These are phyloP conservation scores for Jaminaea rosea DNA, from an alignment of 1,284 basidiomycete species.

Conservation along the genomic window DNA sequence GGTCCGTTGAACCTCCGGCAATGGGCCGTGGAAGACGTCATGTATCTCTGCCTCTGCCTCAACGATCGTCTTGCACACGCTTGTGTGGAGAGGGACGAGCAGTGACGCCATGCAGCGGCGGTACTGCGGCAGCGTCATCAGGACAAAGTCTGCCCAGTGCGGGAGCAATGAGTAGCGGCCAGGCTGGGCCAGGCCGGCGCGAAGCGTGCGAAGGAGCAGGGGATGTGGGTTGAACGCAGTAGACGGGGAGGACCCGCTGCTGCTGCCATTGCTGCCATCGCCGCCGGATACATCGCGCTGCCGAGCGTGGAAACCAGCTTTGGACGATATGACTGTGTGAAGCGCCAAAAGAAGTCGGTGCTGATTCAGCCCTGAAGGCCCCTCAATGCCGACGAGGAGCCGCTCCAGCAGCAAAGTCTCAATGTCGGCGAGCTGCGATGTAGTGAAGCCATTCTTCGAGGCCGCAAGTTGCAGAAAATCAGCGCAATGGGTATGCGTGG, in stretches of 20 bases:
- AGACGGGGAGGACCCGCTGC: background rate
- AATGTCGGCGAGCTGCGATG: conserved; percentile 52
- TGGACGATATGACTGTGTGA: conserved; percentile 57
- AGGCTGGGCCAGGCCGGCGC: conserved; percentile 65
- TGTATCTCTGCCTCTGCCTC: background rate
- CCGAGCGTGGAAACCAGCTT: conserved; percentile 3
- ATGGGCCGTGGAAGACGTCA: no score
- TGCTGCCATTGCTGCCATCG: background rate
- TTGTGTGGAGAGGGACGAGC: conserved; percentile 70
- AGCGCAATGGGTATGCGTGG: conserved; percentile 62
- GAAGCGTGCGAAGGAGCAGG: conserved; percentile 65
- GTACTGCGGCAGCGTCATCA: conserved; percentile 78
- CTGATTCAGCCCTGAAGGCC: conserved; percentile 15
- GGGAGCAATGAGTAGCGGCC: conserved; percentile 72
- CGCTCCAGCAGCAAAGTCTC: conserved; percentile 64
- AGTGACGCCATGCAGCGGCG: conserved; percentile 61
- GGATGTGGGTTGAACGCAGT: conserved; percentile 40
- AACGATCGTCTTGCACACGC: conserved; percentile 53
- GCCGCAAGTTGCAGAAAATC: conserved; percentile 75
- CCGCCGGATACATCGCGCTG: conserved; percentile 1
- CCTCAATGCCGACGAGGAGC: conserved; percentile 59
- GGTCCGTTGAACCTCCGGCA: no score
- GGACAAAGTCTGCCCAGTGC: conserved; percentile 92
- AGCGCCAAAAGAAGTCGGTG: conserved; percentile 86
- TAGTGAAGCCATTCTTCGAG: conserved; percentile 66